phyloP scores from a whole-genome alignment of 176 grass and related monocot species.

The Rhynchospora pubera region DNA sequence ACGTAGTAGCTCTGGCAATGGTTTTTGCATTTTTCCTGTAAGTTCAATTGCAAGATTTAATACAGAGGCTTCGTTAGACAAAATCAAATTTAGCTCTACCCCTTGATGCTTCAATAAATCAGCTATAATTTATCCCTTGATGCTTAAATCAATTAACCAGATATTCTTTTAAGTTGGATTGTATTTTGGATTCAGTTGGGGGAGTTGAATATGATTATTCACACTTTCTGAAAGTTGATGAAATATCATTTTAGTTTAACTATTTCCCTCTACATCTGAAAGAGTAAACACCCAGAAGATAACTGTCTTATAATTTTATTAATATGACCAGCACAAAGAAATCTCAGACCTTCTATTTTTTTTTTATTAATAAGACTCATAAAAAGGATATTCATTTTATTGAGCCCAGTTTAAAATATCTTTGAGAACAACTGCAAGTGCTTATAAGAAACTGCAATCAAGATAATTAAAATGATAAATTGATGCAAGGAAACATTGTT shows the following conservation, averaged over 20 bases:
- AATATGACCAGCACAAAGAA: neutral
- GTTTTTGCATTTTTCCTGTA: constrained; percentile 89
- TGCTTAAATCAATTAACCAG: neutral
- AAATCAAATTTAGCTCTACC: neutral
- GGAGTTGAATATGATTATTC: no score
- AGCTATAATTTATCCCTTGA: neutral
- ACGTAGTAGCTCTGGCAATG: constrained; percentile 62
- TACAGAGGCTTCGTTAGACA: neutral
- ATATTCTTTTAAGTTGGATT: neutral
- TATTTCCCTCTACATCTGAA: neutral
- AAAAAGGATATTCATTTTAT: neutral
- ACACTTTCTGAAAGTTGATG: neutral
- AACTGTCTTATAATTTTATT: neutral
- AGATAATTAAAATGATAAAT: no score
- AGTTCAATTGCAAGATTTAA: neutral
- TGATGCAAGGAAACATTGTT: neutral
- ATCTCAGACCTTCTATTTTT: neutral
- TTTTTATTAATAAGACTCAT: neutral
- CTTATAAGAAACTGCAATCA: neutral
- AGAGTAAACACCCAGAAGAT: neutral
- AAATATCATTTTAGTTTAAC: neutral
- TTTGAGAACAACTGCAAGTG: neutral
- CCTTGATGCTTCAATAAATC: neutral
- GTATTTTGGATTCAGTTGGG: no score
- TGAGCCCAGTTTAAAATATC: neutral